Conservation (phyloP, 176 grass and related monocot species). For the Musa schizocarpa region DNA sequence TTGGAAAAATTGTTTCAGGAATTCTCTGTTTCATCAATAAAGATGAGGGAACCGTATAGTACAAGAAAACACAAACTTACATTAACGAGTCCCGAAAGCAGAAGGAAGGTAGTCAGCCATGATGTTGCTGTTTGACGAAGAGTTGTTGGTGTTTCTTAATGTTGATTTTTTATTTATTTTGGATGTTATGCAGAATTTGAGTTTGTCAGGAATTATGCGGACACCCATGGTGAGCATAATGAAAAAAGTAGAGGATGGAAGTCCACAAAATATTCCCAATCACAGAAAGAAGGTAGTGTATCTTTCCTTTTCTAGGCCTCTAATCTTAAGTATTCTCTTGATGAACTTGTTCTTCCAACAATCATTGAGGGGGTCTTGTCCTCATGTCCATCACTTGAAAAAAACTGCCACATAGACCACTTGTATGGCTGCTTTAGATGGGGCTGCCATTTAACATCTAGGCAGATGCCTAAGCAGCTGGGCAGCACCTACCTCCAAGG, state of each 20-base stretch:
- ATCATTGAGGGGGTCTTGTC: not conserved
- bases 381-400: not conserved
- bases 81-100: constrained; percentile 51
- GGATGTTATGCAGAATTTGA: constrained; percentile 51
- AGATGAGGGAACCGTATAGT: constrained; percentile 57
- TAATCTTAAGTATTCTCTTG: not conserved
- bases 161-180: constrained; percentile 17
- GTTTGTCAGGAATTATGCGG: constrained; percentile 52
- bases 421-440: not conserved
- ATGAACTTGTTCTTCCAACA: not conserved
- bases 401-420: not conserved
- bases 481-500: not conserved
- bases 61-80: constrained; percentile 62
- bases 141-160: constrained; percentile 3
- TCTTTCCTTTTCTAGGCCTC: not conserved
- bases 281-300: constrained; percentile 51
- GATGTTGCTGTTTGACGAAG: constrained; percentile 5
- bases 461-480: not conserved
- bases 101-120: constrained; percentile 56
- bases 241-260: constrained; percentile 64
- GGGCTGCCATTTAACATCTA: not conserved
- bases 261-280: constrained; percentile 47
- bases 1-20: constrained; percentile 24
- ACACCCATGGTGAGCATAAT: constrained; percentile 66
- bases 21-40: constrained; percentile 69